Evolutionary conservation across 371 early-diverging fungal species (phyloP).

Genomic region (Enteropsectra breve): DNA sequence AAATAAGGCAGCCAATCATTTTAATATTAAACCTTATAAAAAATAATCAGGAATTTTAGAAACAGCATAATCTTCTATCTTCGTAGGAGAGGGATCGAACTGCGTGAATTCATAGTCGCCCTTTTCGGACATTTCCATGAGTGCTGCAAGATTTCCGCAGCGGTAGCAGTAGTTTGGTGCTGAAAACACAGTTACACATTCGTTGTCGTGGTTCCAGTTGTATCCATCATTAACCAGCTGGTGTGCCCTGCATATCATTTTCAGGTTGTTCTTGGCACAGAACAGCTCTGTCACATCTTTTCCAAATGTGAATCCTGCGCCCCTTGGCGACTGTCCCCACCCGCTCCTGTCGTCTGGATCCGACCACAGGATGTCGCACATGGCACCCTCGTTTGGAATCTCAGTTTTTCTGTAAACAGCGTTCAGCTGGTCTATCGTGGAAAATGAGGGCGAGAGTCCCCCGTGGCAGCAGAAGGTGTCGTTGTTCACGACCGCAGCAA

Average conservation of each 20-base stretch:
- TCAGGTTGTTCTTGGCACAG: conserved; percentile 85
- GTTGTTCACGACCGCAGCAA: conserved; percentile 83
- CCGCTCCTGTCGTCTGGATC: conserved; percentile 95
- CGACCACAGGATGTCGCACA: conserved; percentile 95
- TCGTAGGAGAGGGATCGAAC: conserved; percentile 92
- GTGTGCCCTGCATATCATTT: conserved; percentile 91
- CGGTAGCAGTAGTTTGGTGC: conserved; percentile 99
- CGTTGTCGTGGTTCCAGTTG: conserved; percentile 89
- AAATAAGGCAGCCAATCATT: too few species aligned
- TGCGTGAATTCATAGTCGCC: conserved; percentile 70
- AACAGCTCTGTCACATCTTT: conserved; percentile 81
- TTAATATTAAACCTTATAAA: too few species aligned
- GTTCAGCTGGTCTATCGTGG: conserved; percentile 88
- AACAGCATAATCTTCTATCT: conserved; percentile 87
- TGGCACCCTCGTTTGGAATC: conserved; percentile 92
- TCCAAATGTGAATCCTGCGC: conserved; percentile 95
- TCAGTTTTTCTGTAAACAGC: conserved; percentile 88
- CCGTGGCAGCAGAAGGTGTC: conserved; percentile 96
- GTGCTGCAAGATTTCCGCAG: conserved; percentile 94
- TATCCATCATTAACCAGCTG: conserved; percentile 98
- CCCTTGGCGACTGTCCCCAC: conserved; percentile 93
- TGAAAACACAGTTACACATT: conserved; percentile 93
- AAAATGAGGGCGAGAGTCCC: conserved; percentile 88
- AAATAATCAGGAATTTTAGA: conserved; percentile 85
- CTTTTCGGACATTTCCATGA: conserved; percentile 82